Percentiles rank a stretch among this genome's conserved stretches.
phyloP scores from a whole-genome alignment of 257 asterid species.

The Forsythia viridissima region DNA sequence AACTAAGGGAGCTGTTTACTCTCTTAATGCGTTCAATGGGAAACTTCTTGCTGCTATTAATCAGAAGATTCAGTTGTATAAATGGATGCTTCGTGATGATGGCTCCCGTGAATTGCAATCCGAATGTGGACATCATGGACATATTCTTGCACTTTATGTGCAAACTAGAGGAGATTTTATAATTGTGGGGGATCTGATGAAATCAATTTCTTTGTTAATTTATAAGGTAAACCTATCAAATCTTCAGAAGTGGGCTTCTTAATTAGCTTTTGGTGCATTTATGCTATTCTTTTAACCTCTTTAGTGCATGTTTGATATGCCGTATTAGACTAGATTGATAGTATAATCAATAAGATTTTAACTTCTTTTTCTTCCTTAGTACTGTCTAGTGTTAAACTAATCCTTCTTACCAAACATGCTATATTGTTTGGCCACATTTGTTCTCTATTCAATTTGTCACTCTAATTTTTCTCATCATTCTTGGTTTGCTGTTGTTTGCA shows the following conservation, averaged over 20 bases:
- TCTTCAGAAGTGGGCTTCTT: neutral
- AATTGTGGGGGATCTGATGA: conserved; percentile 96
- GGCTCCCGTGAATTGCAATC: conserved; percentile 91
- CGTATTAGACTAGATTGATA: too few relatives aligned
- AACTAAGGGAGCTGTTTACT: conserved; percentile 97
- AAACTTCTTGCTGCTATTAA: conserved; percentile 96
- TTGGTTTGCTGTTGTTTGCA: conserved; percentile 26
- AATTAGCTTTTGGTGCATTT: neutral
- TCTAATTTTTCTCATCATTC: conserved; percentile 11
- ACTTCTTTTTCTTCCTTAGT: neutral
- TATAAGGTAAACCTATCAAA: conserved; percentile 65
- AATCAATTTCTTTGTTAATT: conserved; percentile 87
- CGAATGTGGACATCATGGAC: conserved; percentile 98
- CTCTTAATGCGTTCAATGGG: conserved; percentile 90
- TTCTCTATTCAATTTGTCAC: neutral
- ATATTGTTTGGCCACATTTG: neutral
- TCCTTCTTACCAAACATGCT: neutral
- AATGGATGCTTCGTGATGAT: conserved; percentile 94
- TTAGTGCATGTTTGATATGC: neutral
- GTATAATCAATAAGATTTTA: neutral
- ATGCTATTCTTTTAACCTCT: neutral
- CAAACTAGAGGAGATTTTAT: conserved; percentile 98
- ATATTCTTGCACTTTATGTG: conserved; percentile 93
- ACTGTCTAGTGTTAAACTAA: too few relatives aligned
- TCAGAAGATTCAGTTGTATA: conserved; percentile 94